Base-by-base conservation (phyloP, 2,329 filamentous ascomycete species). In the Diatrype stigma region DNA sequence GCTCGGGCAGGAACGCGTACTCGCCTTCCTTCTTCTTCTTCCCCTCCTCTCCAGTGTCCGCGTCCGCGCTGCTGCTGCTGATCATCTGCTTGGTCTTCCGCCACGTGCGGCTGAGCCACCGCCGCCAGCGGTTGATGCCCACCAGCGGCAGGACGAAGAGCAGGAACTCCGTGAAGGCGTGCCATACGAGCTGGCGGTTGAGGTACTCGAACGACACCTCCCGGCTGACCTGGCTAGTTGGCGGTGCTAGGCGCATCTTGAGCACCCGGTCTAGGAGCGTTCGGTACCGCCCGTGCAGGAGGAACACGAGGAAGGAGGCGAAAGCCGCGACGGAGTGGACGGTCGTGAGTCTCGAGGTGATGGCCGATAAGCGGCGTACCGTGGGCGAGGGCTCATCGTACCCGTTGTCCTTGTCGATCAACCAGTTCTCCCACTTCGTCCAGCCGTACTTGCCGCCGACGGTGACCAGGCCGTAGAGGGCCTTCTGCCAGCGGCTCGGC, bases 81-180 rank as follows among this genome's bases (percentile, higher is more conserved):
- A 88, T 75, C 8, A 88, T 78, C 30, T 82, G 78, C 61, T 87
- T 87, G 1, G 89, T 85, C 68, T 86, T 91, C 60, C 88, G 84
- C 90, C 91, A 96, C n/a, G 86, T 84, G 55, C 91, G 82, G 19
- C 82, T 79, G n/a, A 96, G 75, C 87, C 93, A 96, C 58, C 92
- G 81, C 51, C 90, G 83, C 94, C 94, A 99, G 58, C 91, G 83
- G 63, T 89, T 87, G 60, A 99, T 93, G 47, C 94, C 94, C 40
- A 99, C 89, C n/a, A 99, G 80, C 0, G 94, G 94, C n/a, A 99
- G 78, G 17, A 97, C 81, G 68, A 97, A 99, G 30, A 99, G 81
- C n/a, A 99, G 77, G 62, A 99, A 99, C 68, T 99, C 94, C 23
- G 94, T 99, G 63, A 99, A 96, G n/a, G 94, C 94, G 71, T 99